These are phyloP conservation scores for Tuber calosporum DNA, from an alignment of 495 filamentous ascomycete species.

Conservation along the genomic window DNA sequence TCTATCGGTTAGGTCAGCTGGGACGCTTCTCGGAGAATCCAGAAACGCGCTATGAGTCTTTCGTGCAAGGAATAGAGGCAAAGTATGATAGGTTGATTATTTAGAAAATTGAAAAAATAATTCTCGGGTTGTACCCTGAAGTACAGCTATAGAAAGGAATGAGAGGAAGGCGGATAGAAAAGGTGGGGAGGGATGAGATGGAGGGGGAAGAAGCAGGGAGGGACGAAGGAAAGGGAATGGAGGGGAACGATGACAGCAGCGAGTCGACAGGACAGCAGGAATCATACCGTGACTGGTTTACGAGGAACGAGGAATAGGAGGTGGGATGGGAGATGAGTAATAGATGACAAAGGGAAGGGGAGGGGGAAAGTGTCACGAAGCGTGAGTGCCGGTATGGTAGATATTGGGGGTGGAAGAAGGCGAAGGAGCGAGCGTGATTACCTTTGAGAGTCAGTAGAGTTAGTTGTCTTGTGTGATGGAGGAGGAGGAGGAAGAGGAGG, in stretches of 20 bases:
- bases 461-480: not conserved
- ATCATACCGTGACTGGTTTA: not conserved
- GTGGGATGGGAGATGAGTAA: not conserved
- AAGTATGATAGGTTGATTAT: not conserved
- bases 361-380: not conserved
- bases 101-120: not conserved
- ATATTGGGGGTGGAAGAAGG: not conserved
- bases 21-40: not conserved
- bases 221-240: not conserved
- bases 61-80: not conserved
- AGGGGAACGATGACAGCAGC: not conserved
- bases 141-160: not conserved
- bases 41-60: not conserved
- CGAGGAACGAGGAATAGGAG: not conserved
- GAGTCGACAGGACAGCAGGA: not conserved
- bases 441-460: not conserved
- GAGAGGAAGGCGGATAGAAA: not conserved
- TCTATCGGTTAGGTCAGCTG: not conserved
- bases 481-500: not conserved
- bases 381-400: not conserved
- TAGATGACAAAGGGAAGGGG: not conserved
- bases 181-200: constrained; percentile 4
- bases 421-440: not conserved
- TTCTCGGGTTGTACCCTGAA: not conserved
- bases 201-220: not conserved